phyloP scores from a whole-genome alignment of 805 yeast genomes.

The Komagataella pseudopastoris region DNA sequence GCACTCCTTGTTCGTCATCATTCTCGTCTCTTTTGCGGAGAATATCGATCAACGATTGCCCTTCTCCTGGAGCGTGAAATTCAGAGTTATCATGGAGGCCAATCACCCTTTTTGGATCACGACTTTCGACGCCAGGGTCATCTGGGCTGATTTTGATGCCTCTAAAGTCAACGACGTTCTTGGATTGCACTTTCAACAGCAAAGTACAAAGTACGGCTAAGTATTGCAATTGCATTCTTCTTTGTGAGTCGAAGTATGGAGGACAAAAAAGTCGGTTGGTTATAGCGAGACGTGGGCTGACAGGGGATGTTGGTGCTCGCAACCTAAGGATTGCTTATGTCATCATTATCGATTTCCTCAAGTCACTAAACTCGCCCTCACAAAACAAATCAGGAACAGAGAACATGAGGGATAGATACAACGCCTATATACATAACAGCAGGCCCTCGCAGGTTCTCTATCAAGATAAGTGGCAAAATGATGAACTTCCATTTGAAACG shows the following conservation, averaged over 20 bases:
- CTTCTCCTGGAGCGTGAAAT: not conserved
- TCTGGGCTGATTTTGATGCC: constrained; percentile 3
- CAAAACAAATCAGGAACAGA: not conserved
- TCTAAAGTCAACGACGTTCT: constrained; percentile 6
- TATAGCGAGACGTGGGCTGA: not conserved
- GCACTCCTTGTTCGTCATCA: not conserved
- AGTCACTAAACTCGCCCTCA: not conserved
- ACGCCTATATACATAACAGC: constrained; percentile 16
- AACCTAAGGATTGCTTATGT: not conserved
- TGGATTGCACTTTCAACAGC: constrained; percentile 3
- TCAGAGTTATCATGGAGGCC: not conserved
- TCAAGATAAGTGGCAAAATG: constrained; percentile 18
- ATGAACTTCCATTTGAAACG: constrained; percentile 17
- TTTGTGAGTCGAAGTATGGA: not conserved
- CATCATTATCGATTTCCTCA: not conserved
- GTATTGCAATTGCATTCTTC: constrained; percentile 11
- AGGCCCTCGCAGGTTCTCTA: constrained; percentile 16
- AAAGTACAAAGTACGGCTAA: constrained; percentile 4
- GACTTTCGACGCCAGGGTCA: constrained; percentile 3
- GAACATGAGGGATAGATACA: constrained; percentile 2
- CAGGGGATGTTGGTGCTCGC: not conserved
- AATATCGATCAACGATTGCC: not conserved
- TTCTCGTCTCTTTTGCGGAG: not conserved
- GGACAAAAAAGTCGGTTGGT: not conserved
- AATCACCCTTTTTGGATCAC: constrained; percentile 1